phyloP scores from a whole-genome alignment of 352 stramenopile species.

The Pythium brachiatum region DNA sequence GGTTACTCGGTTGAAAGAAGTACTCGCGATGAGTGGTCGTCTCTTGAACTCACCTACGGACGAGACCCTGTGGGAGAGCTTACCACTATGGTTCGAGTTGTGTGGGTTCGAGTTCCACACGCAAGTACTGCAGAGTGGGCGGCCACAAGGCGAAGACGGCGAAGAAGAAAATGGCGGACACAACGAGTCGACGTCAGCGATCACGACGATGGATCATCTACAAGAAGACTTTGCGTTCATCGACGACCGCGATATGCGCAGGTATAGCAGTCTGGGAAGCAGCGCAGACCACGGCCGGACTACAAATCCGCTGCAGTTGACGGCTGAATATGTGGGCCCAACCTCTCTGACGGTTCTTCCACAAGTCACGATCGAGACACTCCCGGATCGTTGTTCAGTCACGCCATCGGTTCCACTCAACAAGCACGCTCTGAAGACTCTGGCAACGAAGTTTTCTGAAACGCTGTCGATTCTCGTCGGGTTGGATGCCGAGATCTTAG shows the following conservation, averaged over 20 bases:
- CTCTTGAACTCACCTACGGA: constrained; percentile 37
- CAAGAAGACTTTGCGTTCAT: constrained; percentile 79
- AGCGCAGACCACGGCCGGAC: constrained; percentile 36
- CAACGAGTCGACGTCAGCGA: neutral
- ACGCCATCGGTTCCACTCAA: constrained; percentile 63
- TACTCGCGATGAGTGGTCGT: constrained; percentile 62
- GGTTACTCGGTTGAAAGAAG: constrained; percentile 58
- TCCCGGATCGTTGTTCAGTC: constrained; percentile 46
- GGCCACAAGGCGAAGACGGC: neutral
- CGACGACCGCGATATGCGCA: constrained; percentile 63
- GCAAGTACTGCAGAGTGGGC: constrained; percentile 13
- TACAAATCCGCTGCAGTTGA: constrained; percentile 46
- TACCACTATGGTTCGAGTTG: constrained; percentile 62
- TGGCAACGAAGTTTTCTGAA: constrained; percentile 81
- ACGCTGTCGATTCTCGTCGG: constrained; percentile 77
- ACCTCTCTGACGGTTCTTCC: constrained; percentile 54
- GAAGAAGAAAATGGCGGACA: constrained; percentile 3
- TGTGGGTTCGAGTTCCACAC: constrained; percentile 71
- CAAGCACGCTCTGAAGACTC: constrained; percentile 53
- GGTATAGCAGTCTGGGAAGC: constrained; percentile 65
- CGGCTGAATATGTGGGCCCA: constrained; percentile 42
- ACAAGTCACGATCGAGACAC: constrained; percentile 43
- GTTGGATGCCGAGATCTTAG: constrained; percentile 71
- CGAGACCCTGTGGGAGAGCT: constrained; percentile 41
- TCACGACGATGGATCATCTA: constrained; percentile 19